Evolutionary conservation across 768 basidiomycete genomes (phyloP).

Genomic region (Naganishia friedmannii): DNA sequence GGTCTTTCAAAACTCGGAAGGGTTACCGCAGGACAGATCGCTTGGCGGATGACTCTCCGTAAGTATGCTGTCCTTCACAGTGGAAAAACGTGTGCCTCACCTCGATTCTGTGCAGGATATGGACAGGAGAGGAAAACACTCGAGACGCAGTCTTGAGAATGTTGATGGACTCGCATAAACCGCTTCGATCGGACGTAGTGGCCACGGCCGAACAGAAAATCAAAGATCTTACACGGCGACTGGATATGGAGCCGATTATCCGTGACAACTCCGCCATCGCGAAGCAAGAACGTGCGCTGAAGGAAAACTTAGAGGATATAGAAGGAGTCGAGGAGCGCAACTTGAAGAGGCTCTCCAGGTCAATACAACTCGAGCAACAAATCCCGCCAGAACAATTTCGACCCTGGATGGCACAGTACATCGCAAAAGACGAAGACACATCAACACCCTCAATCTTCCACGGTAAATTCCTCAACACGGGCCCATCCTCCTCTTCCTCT

Average conservation of each 20-base stretch:
- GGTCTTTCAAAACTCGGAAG: neutral
- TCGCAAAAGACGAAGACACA: conserved; percentile 25
- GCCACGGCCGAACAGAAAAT: conserved; percentile 50
- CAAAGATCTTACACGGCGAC: conserved; percentile 38
- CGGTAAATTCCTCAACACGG: conserved; percentile 43
- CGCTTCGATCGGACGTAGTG: conserved; percentile 61
- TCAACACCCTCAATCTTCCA: conserved; percentile 42
- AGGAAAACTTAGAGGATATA: neutral
- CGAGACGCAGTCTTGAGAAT: conserved; percentile 73
- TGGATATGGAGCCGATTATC: conserved; percentile 54
- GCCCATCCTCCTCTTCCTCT: conserved; percentile 6
- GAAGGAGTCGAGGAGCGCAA: neutral
- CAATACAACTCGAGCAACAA: conserved; percentile 23
- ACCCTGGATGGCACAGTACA: conserved; percentile 31
- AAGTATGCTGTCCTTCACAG: neutral
- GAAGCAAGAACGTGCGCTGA: conserved; percentile 46
- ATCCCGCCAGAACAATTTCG: conserved; percentile 29
- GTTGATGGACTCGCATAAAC: conserved; percentile 83
- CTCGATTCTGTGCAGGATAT: conserved; percentile 52
- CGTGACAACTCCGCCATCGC: conserved; percentile 44
- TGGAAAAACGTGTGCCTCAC: neutral
- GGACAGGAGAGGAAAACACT: conserved; percentile 72
- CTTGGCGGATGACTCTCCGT: conserved; percentile 15
- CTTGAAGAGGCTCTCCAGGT: neutral
- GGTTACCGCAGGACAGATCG: neutral